These are phyloP conservation scores for Parsonsia alboflavescens DNA, from an alignment of 257 asterid genomes.

Conservation along the genomic window DNA sequence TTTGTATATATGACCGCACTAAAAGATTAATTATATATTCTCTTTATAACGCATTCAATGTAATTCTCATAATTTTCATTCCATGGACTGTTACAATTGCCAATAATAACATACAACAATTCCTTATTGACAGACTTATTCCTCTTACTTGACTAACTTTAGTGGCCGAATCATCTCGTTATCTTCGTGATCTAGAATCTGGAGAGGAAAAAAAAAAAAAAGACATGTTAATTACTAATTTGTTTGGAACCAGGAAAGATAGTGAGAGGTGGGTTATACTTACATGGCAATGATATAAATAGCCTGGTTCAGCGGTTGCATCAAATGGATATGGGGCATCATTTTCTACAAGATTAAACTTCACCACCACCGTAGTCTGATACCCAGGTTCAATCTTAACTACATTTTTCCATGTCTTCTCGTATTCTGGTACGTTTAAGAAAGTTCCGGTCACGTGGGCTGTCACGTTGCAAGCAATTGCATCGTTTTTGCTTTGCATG, in stretches of 20 bases:
- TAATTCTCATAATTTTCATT: neutral
- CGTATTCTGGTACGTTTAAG: neutral
- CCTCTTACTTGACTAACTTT: conserved; percentile 5
- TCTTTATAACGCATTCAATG: too few species aligned
- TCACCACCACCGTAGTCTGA: conserved; percentile 13
- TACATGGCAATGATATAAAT: conserved; percentile 19
- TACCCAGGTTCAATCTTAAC: conserved; percentile 10
- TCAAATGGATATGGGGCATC: conserved; percentile 14
- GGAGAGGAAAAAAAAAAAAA: neutral
- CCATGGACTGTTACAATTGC: neutral
- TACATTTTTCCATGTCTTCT: conserved; percentile 18
- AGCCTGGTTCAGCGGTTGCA: conserved; percentile 14
- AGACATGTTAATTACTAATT: neutral
- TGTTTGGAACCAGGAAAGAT: neutral
- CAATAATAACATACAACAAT: neutral
- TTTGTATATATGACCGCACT: too few species aligned
- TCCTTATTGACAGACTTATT: neutral
- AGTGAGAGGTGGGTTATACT: neutral
- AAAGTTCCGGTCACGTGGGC: conserved; percentile 3
- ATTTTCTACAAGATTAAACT: conserved; percentile 13
- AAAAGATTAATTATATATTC: too few species aligned
- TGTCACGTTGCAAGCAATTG: conserved; percentile 15
- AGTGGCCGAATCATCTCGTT: neutral
- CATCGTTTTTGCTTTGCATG: conserved; percentile 13
- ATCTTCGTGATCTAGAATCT: conserved; percentile 15